Percentiles rank a stretch among this genome's conserved stretches.
phyloP scores from a whole-genome alignment of 306 rosid species.

The Gastrolobium villosum region DNA sequence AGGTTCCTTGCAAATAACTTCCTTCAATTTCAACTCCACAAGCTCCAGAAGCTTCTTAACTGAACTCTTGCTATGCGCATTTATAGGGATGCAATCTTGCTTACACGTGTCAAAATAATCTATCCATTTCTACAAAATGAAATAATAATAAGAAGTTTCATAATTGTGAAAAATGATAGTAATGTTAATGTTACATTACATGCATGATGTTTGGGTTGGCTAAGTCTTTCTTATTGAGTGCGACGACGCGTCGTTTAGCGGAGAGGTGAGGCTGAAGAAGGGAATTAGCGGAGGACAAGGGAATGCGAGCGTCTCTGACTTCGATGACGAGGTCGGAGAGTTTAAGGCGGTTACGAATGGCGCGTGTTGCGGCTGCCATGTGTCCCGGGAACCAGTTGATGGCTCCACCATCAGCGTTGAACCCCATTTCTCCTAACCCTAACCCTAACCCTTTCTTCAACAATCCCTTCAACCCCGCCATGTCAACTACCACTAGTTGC shows the following conservation, averaged over 20 bases:
- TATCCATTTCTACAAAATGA: constrained; percentile 74
- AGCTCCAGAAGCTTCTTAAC: constrained; percentile 85
- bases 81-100: constrained; percentile 78
- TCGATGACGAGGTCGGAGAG: constrained; percentile 86
- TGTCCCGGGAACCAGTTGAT: constrained; percentile 97
- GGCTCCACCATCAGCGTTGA: constrained; percentile 74
- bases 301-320: constrained; percentile 89
- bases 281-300: constrained; percentile 78
- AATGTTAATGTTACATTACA: constrained; percentile 45
- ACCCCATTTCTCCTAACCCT: constrained; percentile 75
- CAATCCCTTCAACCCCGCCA: constrained; percentile 61
- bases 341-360: constrained; percentile 82
- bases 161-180: background rate
- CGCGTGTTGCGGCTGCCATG: constrained; percentile 91
- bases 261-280: constrained; percentile 78
- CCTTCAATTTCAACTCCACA: constrained; percentile 85
- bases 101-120: constrained; percentile 66
- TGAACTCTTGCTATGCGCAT: constrained; percentile 86
- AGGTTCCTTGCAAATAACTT: constrained; percentile 79
- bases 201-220: constrained; percentile 93
- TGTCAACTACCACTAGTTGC: background rate
- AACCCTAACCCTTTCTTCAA: constrained; percentile 74
- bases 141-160: background rate
- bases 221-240: constrained; percentile 85
- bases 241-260: constrained; percentile 76